Percentiles rank a stretch among this genome's conserved stretches.
These are phyloP conservation scores for Xylogone sp. DNA, from an alignment of 2,329 filamentous ascomycete species.

Conservation along the genomic window DNA sequence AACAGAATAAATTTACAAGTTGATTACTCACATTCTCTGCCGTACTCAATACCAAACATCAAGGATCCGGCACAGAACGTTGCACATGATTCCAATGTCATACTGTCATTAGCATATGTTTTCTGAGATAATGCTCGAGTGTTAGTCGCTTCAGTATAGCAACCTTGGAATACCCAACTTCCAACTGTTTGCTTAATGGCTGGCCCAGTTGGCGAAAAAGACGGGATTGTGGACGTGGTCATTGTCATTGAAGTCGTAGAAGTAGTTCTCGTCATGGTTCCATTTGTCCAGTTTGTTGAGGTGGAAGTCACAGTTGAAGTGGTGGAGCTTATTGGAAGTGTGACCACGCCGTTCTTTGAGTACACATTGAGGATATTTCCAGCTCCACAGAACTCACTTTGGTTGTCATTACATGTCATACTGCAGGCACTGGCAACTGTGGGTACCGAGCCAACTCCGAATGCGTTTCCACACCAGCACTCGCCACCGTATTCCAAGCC, in stretches of 20 bases:
- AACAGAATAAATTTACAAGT: too few relatives aligned
- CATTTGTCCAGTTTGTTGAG: too few relatives aligned
- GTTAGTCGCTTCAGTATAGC: slow-evolving; percentile 26
- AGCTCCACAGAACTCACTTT: slow-evolving; percentile 30
- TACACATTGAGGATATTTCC: slow-evolving; percentile 24
- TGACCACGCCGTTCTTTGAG: slow-evolving; percentile 10
- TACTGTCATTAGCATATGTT: slow-evolving; percentile 18
- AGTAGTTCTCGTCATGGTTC: too few relatives aligned
- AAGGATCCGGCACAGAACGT: slow-evolving; percentile 24
- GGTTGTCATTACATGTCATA: slow-evolving; percentile 24
- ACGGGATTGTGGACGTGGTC: too few relatives aligned
- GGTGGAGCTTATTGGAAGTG: not conserved
- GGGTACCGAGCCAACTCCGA: slow-evolving; percentile 16
- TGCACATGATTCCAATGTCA: slow-evolving; percentile 30
- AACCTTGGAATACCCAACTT: slow-evolving; percentile 24
- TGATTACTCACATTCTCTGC: slow-evolving; percentile 29
- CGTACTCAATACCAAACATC: slow-evolving; percentile 36
- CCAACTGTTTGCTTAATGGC: slow-evolving; percentile 15
- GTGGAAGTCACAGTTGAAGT: too few relatives aligned
- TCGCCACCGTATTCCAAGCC: slow-evolving; percentile 30
- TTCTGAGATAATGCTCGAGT: slow-evolving; percentile 19
- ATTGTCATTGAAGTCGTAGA: too few relatives aligned
- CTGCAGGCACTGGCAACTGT: slow-evolving; percentile 23
- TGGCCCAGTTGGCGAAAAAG: too few relatives aligned
- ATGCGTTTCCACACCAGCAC: slow-evolving; percentile 25